Conservation (phyloP, 805 yeast genomes). For the Lipomyces yamadae region DNA sequence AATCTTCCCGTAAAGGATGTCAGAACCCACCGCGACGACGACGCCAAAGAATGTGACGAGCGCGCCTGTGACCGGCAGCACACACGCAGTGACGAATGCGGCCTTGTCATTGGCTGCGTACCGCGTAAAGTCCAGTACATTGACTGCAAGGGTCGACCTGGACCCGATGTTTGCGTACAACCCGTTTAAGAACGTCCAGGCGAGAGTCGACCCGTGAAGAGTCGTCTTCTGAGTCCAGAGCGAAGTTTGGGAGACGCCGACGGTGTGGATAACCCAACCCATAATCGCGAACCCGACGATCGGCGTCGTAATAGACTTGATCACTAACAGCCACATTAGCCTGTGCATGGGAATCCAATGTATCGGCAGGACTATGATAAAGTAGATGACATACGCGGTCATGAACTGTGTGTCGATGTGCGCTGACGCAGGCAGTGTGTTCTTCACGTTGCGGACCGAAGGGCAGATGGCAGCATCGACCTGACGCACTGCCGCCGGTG, state of each 20-base stretch:
- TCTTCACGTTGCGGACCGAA: conserved; percentile 43
- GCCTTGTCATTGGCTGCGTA: conserved; percentile 49
- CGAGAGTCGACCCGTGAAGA: conserved; percentile 63
- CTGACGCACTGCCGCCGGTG: too few relatives aligned
- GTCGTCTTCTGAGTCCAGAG: conserved; percentile 40
- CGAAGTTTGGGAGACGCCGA: conserved; percentile 42
- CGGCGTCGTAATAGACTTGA: conserved; percentile 68
- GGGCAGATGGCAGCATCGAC: too few relatives aligned
- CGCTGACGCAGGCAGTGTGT: conserved; percentile 46
- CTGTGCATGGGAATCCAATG: conserved; percentile 82
- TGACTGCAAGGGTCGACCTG: conserved; percentile 50
- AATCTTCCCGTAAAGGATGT: conserved; percentile 22
- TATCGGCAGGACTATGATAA: conserved; percentile 79
- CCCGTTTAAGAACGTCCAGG: conserved; percentile 65
- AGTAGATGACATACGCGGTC: conserved; percentile 77
- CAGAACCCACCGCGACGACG: conserved; percentile 31
- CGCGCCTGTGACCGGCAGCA: conserved; percentile 26
- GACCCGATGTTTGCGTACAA: conserved; percentile 60
- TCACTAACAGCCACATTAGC: conserved; percentile 81
- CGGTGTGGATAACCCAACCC: conserved; percentile 74
- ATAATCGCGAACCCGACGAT: conserved; percentile 81
- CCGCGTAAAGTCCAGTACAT: conserved; percentile 57
- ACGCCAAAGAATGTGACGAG: conserved; percentile 34
- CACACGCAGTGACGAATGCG: conserved; percentile 22
- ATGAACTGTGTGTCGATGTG: conserved; percentile 55